These are phyloP conservation scores for Sicyos baderoa DNA, from an alignment of 306 rosid species.

Conservation along the genomic window DNA sequence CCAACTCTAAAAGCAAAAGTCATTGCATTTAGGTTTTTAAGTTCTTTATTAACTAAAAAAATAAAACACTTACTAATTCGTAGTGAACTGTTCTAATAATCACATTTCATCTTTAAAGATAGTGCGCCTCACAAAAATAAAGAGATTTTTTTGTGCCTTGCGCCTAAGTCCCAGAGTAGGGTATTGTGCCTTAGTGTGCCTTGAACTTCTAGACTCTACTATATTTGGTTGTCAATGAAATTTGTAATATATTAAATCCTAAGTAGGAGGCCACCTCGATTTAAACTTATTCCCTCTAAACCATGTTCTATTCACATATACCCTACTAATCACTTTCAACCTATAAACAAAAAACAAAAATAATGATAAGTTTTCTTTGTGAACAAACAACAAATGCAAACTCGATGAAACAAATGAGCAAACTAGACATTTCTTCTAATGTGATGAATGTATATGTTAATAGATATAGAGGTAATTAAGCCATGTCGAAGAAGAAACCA, in stretches of 20 bases:
- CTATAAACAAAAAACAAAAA: too few relatives aligned
- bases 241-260: not conserved
- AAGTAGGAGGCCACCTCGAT: not conserved
- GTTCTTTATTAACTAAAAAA: too few relatives aligned
- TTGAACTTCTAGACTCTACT: not conserved
- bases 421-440: not conserved
- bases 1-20: too few relatives aligned
- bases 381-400: not conserved
- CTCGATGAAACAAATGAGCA: not conserved
- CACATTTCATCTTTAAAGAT: too few relatives aligned
- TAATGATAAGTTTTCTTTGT: too few relatives aligned
- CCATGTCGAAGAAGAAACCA: not conserved
- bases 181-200: too few relatives aligned
- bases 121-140: too few relatives aligned
- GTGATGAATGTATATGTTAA: not conserved
- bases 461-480: conserved; percentile 3
- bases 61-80: too few relatives aligned
- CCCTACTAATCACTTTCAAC: not conserved
- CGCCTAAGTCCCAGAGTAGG: too few relatives aligned
- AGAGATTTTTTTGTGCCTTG: too few relatives aligned
- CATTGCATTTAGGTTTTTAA: too few relatives aligned
- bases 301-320: not conserved
- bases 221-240: not conserved
- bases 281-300: not conserved
- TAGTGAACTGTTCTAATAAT: too few relatives aligned